phyloP scores from a whole-genome alignment of 441 rosid genomes.

The Populus hybrid region DNA sequence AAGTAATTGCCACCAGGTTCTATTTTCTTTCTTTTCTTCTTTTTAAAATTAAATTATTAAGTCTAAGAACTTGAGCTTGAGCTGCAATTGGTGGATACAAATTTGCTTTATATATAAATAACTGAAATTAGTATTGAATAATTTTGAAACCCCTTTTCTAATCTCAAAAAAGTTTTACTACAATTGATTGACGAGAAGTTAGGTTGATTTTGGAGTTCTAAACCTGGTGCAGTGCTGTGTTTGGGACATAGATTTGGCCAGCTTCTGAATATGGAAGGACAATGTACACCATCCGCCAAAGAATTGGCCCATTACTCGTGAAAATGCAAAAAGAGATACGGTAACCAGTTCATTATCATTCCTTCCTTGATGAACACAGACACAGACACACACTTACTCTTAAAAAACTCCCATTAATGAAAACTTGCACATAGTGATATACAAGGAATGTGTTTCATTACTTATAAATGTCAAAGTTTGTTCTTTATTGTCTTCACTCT shows the following conservation, averaged over 20 bases:
- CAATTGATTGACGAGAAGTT: background rate
- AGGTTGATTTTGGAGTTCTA: conserved; percentile 8
- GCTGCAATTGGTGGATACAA: conserved; percentile 71
- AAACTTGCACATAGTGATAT: background rate
- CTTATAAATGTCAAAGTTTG: too few relatives aligned
- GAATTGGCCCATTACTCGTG: conserved; percentile 72
- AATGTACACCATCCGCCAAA: conserved; percentile 91
- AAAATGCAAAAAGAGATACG: conserved; percentile 72
- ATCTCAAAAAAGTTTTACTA: background rate
- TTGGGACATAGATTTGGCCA: conserved; percentile 53
- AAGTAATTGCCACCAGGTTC: conserved; percentile 88
- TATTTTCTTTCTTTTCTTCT: background rate
- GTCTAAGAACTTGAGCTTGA: conserved; percentile 67
- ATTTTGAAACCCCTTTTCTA: background rate
- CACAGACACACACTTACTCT: conserved; percentile 37
- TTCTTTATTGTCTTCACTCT: conserved; percentile 11
- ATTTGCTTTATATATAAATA: background rate
- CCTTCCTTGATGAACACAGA: conserved; percentile 92
- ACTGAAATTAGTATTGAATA: background rate
- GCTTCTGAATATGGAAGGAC: conserved; percentile 31
- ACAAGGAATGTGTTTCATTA: too few relatives aligned
- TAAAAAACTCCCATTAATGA: conserved; percentile 30
- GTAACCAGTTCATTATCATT: conserved; percentile 37
- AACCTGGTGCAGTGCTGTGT: conserved; percentile 82
- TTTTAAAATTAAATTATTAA: background rate